Evolutionary conservation across 108 stramenopile genomes (phyloP).

Genomic region (Bacterosira constricta): DNA sequence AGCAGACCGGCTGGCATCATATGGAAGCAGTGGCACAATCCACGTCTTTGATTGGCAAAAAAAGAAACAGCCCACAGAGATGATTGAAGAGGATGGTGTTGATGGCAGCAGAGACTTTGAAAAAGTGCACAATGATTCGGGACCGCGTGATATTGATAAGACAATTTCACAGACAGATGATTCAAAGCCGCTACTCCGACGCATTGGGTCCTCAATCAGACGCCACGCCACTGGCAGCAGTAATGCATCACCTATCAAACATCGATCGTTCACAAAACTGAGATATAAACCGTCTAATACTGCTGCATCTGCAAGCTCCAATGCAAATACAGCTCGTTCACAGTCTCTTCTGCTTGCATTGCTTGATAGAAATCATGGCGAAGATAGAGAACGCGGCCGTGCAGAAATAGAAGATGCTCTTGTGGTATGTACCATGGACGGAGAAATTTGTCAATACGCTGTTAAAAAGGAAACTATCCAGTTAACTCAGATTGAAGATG

Average conservation of each 20-base stretch:
- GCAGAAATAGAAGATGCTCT: conserved; percentile 15
- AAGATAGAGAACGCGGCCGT: background rate
- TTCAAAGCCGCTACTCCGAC: conserved; percentile 24
- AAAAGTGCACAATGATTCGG: background rate
- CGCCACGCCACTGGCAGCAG: conserved; percentile 6
- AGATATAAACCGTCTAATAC: conserved; percentile 28
- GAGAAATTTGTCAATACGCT: conserved; percentile 41
- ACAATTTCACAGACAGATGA: background rate
- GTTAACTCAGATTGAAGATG: conserved; percentile 38
- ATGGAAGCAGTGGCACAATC: conserved; percentile 45
- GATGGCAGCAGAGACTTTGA: conserved; percentile 28
- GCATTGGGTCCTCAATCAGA: conserved; percentile 30
- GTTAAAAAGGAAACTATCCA: conserved; percentile 12
- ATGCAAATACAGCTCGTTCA: conserved; percentile 3
- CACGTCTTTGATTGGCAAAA: conserved; percentile 42
- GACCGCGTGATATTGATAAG: background rate
- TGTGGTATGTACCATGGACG: conserved; percentile 31
- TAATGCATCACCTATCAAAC: conserved; percentile 10
- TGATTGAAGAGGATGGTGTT: conserved; percentile 7
- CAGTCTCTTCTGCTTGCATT: conserved; percentile 30
- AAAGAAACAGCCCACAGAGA: background rate
- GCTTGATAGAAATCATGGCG: conserved; percentile 20
- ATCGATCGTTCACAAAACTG: conserved; percentile 47
- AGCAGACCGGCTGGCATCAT: conserved; percentile 34
- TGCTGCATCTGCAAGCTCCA: background rate